These are phyloP conservation scores for Vaccinium darrowii DNA, from an alignment of 148 eudicot species.

Conservation along the genomic window DNA sequence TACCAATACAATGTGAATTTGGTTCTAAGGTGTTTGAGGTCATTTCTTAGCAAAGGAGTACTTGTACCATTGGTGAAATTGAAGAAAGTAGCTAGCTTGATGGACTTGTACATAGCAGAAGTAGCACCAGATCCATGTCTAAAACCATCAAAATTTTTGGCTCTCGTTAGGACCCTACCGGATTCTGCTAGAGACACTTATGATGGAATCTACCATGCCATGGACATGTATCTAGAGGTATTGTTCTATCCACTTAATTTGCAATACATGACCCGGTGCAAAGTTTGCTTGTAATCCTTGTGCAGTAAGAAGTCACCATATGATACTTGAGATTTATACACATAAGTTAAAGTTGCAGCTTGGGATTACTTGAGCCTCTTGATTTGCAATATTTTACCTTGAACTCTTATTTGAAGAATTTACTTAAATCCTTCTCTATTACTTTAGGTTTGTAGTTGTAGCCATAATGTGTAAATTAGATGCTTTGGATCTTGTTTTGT, in stretches of 20 bases:
- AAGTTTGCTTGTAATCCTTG: neutral
- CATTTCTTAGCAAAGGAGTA: constrained; percentile 37
- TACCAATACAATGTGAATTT: constrained; percentile 69
- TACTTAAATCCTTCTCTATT: neutral
- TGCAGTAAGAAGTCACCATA: neutral
- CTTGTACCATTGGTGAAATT: constrained; percentile 29
- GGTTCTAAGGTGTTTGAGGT: constrained; percentile 55
- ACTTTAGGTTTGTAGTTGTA: neutral
- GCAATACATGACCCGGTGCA: neutral
- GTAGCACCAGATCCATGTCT: constrained; percentile 77
- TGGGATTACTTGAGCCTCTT: neutral
- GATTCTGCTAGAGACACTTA: constrained; percentile 66
- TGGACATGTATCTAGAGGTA: constrained; percentile 81
- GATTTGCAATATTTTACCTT: neutral
- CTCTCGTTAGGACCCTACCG: constrained; percentile 54
- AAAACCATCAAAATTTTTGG: constrained; percentile 63
- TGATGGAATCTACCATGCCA: constrained; percentile 64
- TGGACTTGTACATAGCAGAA: constrained; percentile 72
- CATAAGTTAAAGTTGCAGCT: neutral
- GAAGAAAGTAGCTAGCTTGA: constrained; percentile 49
- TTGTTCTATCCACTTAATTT: neutral
- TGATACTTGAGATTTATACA: neutral
- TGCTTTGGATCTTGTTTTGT: neutral
- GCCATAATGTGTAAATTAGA: neutral
- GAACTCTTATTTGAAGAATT: neutral